Evolutionary conservation across 75 land plant species (phyloP).

Genomic region (Isoetes taiwanensis): DNA sequence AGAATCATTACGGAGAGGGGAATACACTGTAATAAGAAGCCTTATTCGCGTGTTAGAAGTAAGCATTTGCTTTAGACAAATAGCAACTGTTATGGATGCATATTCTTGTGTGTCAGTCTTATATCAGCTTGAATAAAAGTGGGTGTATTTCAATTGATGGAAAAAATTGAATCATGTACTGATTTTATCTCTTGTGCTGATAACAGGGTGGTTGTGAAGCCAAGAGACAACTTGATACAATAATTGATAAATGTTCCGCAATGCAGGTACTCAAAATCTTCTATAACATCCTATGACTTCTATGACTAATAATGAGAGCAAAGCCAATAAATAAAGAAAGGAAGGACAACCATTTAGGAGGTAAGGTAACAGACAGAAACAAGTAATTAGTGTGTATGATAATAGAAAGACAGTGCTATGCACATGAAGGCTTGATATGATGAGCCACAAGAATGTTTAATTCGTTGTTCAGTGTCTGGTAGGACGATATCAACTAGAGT

Average conservation of each 20-base stretch:
- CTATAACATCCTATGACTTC: not conserved
- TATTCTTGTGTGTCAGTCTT: no score
- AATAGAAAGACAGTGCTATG: not conserved
- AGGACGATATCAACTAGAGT: no score
- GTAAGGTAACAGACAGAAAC: not conserved
- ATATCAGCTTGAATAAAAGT: no score
- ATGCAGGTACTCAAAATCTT: conserved; percentile 63
- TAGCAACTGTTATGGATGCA: no score
- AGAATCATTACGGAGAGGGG: conserved; percentile 87
- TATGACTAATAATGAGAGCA: not conserved
- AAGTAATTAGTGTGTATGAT: conserved; percentile 4
- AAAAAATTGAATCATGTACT: no score
- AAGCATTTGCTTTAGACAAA: no score
- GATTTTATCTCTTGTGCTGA: no score
- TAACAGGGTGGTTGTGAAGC: conserved; percentile 97
- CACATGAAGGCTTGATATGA: no score
- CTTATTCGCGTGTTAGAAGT: conserved; percentile 90
- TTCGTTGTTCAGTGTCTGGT: no score
- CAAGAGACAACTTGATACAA: conserved; percentile 88
- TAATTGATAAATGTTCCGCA: conserved; percentile 88
- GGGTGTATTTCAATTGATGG: no score
- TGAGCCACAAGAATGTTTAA: no score
- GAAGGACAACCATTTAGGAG: not conserved
- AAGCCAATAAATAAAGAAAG: not conserved
- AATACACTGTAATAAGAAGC: conserved; percentile 92